These are phyloP conservation scores for Polytrichum formosum DNA, from an alignment of 225 moss, liverwort and hornwort genomes.

Conservation along the genomic window DNA sequence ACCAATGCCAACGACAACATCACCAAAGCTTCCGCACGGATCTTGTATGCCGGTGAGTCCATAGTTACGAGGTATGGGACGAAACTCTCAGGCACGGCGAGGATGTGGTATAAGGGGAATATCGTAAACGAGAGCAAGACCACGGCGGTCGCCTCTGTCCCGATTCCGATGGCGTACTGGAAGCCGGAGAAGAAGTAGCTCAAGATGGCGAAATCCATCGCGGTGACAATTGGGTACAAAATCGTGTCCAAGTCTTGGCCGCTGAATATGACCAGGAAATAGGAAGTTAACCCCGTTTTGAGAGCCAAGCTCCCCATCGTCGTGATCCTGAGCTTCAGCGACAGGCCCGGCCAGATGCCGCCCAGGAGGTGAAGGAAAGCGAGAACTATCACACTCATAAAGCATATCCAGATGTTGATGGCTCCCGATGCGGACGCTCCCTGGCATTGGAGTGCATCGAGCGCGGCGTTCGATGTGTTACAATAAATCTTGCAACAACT, in stretches of 20 bases:
- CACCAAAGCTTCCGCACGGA: not conserved
- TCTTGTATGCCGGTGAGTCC: not conserved
- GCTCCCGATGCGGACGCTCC: not conserved
- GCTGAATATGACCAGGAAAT: not conserved
- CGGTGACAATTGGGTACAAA: not conserved
- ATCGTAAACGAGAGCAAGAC: not conserved
- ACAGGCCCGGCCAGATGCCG: not conserved
- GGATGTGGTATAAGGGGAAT: not conserved
- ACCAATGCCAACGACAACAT: not conserved
- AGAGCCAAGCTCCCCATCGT: not conserved
- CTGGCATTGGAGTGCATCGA: not conserved
- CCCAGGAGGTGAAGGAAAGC: not conserved
- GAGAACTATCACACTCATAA: not conserved
- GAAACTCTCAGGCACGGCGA: not conserved
- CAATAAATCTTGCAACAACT: not conserved
- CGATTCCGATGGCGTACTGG: not conserved
- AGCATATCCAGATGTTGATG: not conserved
- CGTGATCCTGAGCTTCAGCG: not conserved
- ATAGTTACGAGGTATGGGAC: not conserved
- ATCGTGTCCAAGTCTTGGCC: not conserved
- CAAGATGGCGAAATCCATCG: not conserved
- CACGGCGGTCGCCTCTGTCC: not conserved
- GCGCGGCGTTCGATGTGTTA: not conserved
- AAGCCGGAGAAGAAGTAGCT: slow-evolving; percentile 5
- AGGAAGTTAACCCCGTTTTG: not conserved